Evolutionary conservation across 352 stramenopile species (phyloP).

Genomic region (Phytophthora hibernalis): DNA sequence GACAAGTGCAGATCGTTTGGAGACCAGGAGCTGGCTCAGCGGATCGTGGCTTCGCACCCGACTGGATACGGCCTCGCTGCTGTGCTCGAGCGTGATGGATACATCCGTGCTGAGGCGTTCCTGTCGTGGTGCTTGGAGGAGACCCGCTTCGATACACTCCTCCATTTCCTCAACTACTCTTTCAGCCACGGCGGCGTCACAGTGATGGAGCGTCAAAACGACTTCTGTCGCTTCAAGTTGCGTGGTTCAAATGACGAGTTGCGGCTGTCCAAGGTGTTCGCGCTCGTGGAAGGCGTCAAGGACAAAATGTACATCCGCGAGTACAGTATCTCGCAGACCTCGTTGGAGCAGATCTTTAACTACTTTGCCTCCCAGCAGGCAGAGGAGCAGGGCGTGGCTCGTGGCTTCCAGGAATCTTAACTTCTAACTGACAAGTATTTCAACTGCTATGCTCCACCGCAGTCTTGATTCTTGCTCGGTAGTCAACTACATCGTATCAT

Average conservation of each 20-base stretch:
- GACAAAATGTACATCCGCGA: constrained; percentile 72
- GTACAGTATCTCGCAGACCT: constrained; percentile 91
- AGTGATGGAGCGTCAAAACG: constrained; percentile 71
- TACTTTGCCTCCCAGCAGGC: constrained; percentile 80
- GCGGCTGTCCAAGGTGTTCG: constrained; percentile 78
- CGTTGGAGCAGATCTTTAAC: constrained; percentile 93
- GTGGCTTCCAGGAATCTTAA: constrained; percentile 41
- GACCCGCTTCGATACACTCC: constrained; percentile 50
- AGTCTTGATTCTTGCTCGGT: background rate
- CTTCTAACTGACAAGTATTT: background rate
- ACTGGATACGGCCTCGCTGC: constrained; percentile 73
- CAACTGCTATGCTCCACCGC: background rate
- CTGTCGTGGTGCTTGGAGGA: constrained; percentile 77
- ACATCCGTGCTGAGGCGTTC: constrained; percentile 54
- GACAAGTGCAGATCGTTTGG: constrained; percentile 56
- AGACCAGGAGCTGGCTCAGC: constrained; percentile 42
- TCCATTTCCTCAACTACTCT: constrained; percentile 40
- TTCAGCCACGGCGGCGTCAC: constrained; percentile 42
- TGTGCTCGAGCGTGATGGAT: constrained; percentile 56
- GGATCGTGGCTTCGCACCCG: constrained; percentile 59
- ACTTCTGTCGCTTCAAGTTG: constrained; percentile 66
- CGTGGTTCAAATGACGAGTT: constrained; percentile 60
- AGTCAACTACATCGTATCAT: constrained; percentile 14
- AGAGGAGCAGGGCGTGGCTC: constrained; percentile 49
- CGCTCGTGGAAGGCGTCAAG: constrained; percentile 68